phyloP scores from a whole-genome alignment of 2,329 filamentous ascomycete species.

The Pseudocercospora cruenta region DNA sequence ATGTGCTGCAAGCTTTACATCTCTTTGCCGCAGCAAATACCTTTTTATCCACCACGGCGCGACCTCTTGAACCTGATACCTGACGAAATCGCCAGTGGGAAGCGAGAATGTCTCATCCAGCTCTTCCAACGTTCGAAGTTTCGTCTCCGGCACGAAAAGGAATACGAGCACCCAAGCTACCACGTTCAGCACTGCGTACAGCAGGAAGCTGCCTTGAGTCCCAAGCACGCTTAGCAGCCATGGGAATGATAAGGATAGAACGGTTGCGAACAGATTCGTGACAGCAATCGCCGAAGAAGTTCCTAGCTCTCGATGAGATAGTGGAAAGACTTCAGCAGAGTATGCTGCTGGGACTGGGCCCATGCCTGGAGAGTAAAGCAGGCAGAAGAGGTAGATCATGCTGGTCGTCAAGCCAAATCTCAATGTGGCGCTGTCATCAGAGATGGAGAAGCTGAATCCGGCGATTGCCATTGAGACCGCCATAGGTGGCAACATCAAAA shows the following conservation, averaged over 20 bases:
- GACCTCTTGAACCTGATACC: conserved; percentile 5
- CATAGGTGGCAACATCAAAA: conserved; percentile 36
- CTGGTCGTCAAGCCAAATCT: conserved; percentile 35
- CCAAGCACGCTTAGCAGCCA: conserved; percentile 53
- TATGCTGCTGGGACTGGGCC: conserved; percentile 47
- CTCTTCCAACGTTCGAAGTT: conserved; percentile 52
- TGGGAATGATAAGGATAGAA: conserved; percentile 48
- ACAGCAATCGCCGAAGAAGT: conserved; percentile 60
- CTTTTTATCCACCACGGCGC: conserved; percentile 9
- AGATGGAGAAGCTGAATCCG: conserved; percentile 45
- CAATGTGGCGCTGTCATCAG: conserved; percentile 9
- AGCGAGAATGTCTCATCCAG: conserved; percentile 57
- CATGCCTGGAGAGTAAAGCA: conserved; percentile 53
- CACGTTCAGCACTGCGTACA: conserved; percentile 60
- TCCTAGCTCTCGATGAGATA: conserved; percentile 47
- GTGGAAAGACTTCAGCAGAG: conserved; percentile 50
- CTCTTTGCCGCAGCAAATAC: neutral
- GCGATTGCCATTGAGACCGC: conserved; percentile 35
- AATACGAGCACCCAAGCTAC: conserved; percentile 55
- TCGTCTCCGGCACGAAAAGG: conserved; percentile 52
- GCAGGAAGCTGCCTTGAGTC: conserved; percentile 57
- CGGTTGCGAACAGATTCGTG: conserved; percentile 52
- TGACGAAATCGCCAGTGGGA: conserved; percentile 45
- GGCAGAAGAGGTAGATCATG: conserved; percentile 56
- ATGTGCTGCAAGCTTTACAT: neutral